These are phyloP conservation scores for Lachancea sp. DNA, from an alignment of 805 yeast genomes.

Conservation along the genomic window DNA sequence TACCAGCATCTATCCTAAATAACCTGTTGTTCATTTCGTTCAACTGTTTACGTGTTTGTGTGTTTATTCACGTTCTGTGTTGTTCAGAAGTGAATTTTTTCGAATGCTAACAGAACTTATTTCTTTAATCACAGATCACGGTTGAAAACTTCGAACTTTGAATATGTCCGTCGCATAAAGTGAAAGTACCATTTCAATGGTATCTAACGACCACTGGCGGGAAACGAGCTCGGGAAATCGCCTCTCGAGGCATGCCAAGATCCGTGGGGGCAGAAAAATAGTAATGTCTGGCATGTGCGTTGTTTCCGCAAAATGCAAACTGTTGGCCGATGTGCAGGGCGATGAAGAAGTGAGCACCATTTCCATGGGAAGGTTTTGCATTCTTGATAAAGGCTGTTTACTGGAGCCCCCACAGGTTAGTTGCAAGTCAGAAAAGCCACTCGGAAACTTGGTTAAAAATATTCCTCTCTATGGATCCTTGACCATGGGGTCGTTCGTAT, in stretches of 20 bases:
- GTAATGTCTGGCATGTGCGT: slow-evolving; percentile 41
- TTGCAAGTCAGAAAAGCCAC: not conserved
- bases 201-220: slow-evolving; percentile 31
- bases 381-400: slow-evolving; percentile 3
- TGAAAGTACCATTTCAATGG: too few relatives aligned
- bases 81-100: not conserved
- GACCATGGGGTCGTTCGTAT: slow-evolving; percentile 8
- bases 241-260: slow-evolving; percentile 40
- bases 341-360: slow-evolving; percentile 11
- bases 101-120: too few relatives aligned
- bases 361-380: slow-evolving; percentile 11
- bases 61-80: not conserved
- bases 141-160: too few relatives aligned
- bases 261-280: slow-evolving; percentile 40
- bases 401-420: slow-evolving; percentile 10
- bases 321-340: slow-evolving; percentile 33
- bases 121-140: slow-evolving; percentile 4
- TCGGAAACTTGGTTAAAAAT: not conserved
- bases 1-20: slow-evolving; percentile 39
- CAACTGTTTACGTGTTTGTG: slow-evolving; percentile 5
- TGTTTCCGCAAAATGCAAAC: slow-evolving; percentile 25
- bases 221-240: slow-evolving; percentile 49
- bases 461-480: slow-evolving; percentile 2
- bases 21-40: slow-evolving; percentile 30
- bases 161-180: too few relatives aligned